phyloP scores from a whole-genome alignment of 257 asterid species.

The Solanum lignicaule region DNA sequence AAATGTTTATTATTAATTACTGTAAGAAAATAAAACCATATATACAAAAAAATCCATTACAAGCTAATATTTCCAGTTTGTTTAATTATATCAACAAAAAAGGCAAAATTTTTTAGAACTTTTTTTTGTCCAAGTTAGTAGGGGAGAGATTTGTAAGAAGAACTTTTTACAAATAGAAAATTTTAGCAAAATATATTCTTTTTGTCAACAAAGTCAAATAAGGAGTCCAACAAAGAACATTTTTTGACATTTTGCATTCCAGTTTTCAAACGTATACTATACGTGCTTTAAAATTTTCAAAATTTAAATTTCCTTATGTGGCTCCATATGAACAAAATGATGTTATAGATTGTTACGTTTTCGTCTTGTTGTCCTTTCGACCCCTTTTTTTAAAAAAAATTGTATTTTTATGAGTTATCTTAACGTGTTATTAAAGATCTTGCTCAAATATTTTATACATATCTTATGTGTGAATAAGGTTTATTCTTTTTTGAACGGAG shows the following conservation, averaged over 20 bases:
- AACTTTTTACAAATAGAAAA: not conserved
- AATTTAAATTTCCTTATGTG: not conserved
- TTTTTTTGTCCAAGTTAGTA: not conserved
- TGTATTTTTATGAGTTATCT: not conserved
- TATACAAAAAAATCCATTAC: not conserved
- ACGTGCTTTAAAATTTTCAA: not conserved
- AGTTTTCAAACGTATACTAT: not conserved
- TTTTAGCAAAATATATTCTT: not conserved
- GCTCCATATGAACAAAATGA: not conserved
- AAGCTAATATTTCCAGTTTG: not conserved
- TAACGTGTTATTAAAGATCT: rapidly evolving
- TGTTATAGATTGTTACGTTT: not conserved
- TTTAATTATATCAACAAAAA: not conserved
- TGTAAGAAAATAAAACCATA: not conserved
- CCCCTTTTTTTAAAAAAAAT: rapidly evolving
- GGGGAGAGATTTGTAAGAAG: not conserved
- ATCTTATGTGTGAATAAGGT: not conserved
- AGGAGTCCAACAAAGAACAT: not conserved
- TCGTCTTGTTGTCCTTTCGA: not conserved
- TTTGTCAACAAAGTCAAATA: not conserved
- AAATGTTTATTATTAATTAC: not conserved
- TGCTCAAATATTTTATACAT: not conserved
- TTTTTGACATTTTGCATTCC: not conserved
- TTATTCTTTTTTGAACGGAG: not conserved
- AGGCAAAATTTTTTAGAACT: not conserved